phyloP scores from a whole-genome alignment of 2,329 filamentous ascomycete genomes.

The Aspergillus phoenicis region DNA sequence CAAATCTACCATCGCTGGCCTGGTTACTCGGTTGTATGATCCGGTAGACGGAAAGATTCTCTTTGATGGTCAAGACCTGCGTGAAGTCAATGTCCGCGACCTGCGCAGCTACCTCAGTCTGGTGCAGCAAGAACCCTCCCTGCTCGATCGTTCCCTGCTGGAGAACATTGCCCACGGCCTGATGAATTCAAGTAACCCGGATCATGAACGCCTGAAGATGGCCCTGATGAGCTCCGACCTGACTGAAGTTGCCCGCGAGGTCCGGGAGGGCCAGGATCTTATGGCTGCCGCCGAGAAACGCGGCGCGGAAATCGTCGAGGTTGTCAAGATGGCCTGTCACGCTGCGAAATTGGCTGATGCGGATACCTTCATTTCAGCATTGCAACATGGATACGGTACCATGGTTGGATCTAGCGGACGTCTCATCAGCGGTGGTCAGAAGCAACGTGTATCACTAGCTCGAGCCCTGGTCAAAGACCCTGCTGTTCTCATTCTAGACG shows the following conservation, averaged over 20 bases:
- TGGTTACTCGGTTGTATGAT: slow-evolving; percentile 74
- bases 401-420: slow-evolving; percentile 83
- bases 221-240: slow-evolving; percentile 54
- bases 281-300: slow-evolving; percentile 47
- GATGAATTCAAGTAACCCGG: slow-evolving; percentile 40
- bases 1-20: slow-evolving; percentile 73
- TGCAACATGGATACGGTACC: slow-evolving; percentile 81
- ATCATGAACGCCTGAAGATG: slow-evolving; percentile 52
- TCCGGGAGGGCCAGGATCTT: slow-evolving; percentile 56
- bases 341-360: slow-evolving; percentile 66
- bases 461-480: slow-evolving; percentile 79
- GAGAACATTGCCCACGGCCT: slow-evolving; percentile 70
- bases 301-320: slow-evolving; percentile 51
- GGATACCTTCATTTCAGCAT: slow-evolving; percentile 64
- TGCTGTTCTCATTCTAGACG: slow-evolving; percentile 81
- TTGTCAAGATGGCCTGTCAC: slow-evolving; percentile 56
- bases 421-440: slow-evolving; percentile 84
- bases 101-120: slow-evolving; percentile 28
- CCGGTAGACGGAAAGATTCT: slow-evolving; percentile 36
- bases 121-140: slow-evolving; percentile 68
- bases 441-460: slow-evolving; percentile 86
- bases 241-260: slow-evolving; percentile 42
- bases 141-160: slow-evolving; percentile 81
- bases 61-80: slow-evolving; percentile 42
- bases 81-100: slow-evolving; percentile 35